A percentile compares a stretch with the other conserved stretches of the same genome.
These are phyloP conservation scores for Bolboschoenoplectus hybrid DNA, from an alignment of 202 grass and related monocot species.

Conservation along the genomic window DNA sequence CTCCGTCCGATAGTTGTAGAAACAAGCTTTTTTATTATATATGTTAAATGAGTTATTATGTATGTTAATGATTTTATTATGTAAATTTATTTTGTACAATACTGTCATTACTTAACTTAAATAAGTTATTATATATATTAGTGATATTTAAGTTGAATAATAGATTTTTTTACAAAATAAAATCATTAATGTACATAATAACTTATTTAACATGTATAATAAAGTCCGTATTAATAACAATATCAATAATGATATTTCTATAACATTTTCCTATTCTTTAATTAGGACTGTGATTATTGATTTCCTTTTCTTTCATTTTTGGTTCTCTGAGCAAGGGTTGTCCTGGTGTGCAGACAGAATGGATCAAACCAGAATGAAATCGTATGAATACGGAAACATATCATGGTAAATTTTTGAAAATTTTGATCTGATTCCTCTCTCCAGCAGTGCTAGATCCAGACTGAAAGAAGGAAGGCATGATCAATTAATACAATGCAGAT, in stretches of 20 bases:
- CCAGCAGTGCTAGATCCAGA: background rate
- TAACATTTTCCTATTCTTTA: background rate
- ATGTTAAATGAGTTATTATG: no score
- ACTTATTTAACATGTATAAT: no score
- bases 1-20: background rate
- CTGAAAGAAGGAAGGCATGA: background rate
- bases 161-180: no score
- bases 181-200: no score
- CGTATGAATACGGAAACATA: background rate
- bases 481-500: constrained; percentile 1
- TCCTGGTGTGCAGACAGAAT: background rate
- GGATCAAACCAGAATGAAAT: background rate
- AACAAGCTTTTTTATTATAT: no score
- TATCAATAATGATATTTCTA: no score
- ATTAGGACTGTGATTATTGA: background rate
- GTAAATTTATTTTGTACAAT: no score
- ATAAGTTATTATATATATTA: no score
- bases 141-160: no score
- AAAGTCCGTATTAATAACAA: no score
- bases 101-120: no score
- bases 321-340: background rate
- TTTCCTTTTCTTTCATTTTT: background rate
- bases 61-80: no score
- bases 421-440: background rate
- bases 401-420: background rate